phyloP scores from a whole-genome alignment of 2,329 filamentous ascomycete species.

The Colletotrichum acutatum region DNA sequence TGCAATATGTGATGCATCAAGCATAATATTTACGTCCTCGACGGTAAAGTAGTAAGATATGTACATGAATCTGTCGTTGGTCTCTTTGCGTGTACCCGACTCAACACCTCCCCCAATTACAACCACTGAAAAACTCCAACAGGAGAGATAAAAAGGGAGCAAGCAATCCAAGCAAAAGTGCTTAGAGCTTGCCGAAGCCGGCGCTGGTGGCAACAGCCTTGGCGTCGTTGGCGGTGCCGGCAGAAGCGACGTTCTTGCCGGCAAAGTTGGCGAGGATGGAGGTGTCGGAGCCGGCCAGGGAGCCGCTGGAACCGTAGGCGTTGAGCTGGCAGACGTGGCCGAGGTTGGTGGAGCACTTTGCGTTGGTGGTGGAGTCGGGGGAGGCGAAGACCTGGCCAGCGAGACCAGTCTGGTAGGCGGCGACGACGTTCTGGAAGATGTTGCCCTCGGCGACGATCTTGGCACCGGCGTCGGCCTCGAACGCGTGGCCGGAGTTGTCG shows the following conservation, averaged over 20 bases:
- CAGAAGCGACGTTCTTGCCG: constrained; percentile 53
- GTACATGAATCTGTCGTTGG: constrained; percentile 27
- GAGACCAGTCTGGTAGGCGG: constrained; percentile 49
- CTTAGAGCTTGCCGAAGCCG: constrained; percentile 58
- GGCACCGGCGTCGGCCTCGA: constrained; percentile 59
- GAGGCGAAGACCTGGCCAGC: constrained; percentile 48
- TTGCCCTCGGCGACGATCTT: constrained; percentile 65
- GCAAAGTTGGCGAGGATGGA: constrained; percentile 57
- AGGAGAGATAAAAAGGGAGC: too few species aligned
- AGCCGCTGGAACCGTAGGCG: constrained; percentile 54
- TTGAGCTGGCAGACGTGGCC: constrained; percentile 64
- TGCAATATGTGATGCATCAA: constrained; percentile 19
- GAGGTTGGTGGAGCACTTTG: constrained; percentile 55
- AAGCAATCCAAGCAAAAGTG: neutral
- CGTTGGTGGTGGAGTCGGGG: constrained; percentile 47
- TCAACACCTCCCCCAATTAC: neutral
- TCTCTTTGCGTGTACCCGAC: neutral
- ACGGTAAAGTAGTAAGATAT: constrained; percentile 16
- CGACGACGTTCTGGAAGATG: constrained; percentile 64
- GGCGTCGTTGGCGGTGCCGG: constrained; percentile 47
- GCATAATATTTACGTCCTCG: constrained; percentile 31
- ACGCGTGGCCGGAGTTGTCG: constrained; percentile 58
- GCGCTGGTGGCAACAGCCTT: constrained; percentile 52
- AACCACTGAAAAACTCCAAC: neutral
- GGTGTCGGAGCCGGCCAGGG: constrained; percentile 54